Base-by-base conservation (phyloP, 148 eudicot genomes). In the Cornus suecica region DNA sequence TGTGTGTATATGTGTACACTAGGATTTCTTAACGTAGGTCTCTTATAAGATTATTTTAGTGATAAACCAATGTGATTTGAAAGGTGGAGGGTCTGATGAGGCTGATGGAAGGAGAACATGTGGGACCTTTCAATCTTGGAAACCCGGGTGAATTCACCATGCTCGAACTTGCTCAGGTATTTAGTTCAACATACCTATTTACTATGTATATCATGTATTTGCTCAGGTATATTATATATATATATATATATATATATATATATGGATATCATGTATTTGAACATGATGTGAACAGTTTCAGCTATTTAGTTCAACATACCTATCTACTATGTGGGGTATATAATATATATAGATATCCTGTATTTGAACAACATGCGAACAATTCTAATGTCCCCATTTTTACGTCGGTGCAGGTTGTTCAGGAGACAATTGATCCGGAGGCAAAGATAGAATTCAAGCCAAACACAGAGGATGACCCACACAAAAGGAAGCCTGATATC, bases 391-490 rank as follows among this genome's bases (percentile, higher is more conserved):
- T 58, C 24, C 24, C 8, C 24, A 5, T 58, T 18, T 20, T 6
- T 22, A 11, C 24, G 51, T 52, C 28, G 13, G 5, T 25, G 42
- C 85, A 89, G 90, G 91, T 88, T 60, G 93, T 87, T 27, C 88
- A 87, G 63, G 91, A 86, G 69, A 86, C 91, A 51, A 88, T 87
- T 11, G 89, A 86, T 79, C 88, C 93, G 11, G 83, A 90, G 69
- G 93, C 89, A 42, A 88, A 81, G 83, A 86, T 90, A 27, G 88
- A 86, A 52, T 86, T 86, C 69, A 81, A 83, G 88, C 86, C 88
- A 11, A 90, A 90, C 88, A 90, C 93, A 1, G 88, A 84, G 76
- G 94, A 90, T 66, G 91, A 90, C 73, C 94, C 94, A 5, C 90
- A 86, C 84, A 86, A 86, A 88, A 84, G 91, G 74, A 90, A 90